Base-by-base conservation (phyloP, 805 yeast species). In the Starmerella etchellsii region DNA sequence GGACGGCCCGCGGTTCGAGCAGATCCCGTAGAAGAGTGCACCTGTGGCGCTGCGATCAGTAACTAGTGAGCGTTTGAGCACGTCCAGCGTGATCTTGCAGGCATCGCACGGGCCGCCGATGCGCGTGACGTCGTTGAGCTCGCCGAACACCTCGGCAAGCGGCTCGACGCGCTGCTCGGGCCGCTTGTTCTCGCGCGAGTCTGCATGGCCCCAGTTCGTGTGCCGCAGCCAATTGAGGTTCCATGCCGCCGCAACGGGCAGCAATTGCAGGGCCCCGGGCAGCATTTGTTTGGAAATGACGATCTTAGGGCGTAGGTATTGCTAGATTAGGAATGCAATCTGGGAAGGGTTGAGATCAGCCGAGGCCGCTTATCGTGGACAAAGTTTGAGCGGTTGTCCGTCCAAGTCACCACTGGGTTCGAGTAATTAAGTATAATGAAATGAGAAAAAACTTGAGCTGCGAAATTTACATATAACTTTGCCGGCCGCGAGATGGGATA, bases 71-170 rank as follows among this genome's bases (percentile, higher is more conserved):
- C 27, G 36, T 32, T 47, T 42, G 28, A 46, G 24, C 18, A 40
- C 32, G 5, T 21, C 19, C 14, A 45, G 35, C 8, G 42, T 28
- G 19, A 23, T 18, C 26, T 35, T 48, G 38, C 51, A 47, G n/a
- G 43, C 26, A 16, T 38, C 42, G 33, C 50, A 46, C 24, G 62
- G 50, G 31, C 51, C 50, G 25, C 57, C 59, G 23, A 19, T 13
- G 13, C 11, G 23, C 13, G 30, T 15, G 8, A 42, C 13, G 18
- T 14, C 3, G 32, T 47, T 47, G 14, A 44, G 38, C 31, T 27
- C 11, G 21, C 34, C 48, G 30, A 47, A 47, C 3, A 40, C 18
- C 1, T 19, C 14, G 9, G 42, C 40, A n/a, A 45, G 16, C 11
- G 37, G 41, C 41, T 42, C 40, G n/a, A 32, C 29, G 16, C 43